Evolutionary conservation across 176 grass and related monocot species (phyloP), one percentile per base, ranked within the genome.

Genomic region (Cymbopogon citratus): DNA sequence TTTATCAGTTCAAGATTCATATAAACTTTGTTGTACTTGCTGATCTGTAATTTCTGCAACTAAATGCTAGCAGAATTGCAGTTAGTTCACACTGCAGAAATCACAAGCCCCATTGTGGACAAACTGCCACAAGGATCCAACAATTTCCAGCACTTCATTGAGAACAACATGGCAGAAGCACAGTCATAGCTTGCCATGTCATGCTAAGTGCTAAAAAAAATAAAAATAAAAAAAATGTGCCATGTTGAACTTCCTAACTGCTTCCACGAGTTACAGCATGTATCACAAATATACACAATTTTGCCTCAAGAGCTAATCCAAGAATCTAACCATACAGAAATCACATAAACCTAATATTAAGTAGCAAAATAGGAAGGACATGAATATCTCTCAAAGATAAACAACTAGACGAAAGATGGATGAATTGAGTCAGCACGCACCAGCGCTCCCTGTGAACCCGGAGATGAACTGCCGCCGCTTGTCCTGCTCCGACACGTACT

Each of bases 401-500:
- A 81, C n/a, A 57, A 81, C 26, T 45, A 70, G 24, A 2, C 1
- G 16, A 44, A 45, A 18, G 31, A 19, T 15, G 46, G 74, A 66
- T 33, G 38, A 38, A 52, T 48, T 59, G 11, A 44, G 28, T 59
- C 24, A 44, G 28, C 48, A 54, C n/a, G 56, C 16, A 93, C 96
- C 91, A 59, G 96, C 92, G 71, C 96, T 99, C 41, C 96, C 96
- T 5, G 83, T 95, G 79, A 99, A 95, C 54, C 92, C 96, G 38
- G 96, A 95, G 77, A 99, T 77, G 56, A 95, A 99, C 45, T 87
- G 54, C 63, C 92, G 78, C 73, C 92, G 90, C 86, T 99, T 95
- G 77, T 99, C 96, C 90, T 89, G 87, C 63, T 91, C 89, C 16
- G 96, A 99, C 39, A 99, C 96, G 77, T 99, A 99, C 78, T 99